Evolutionary conservation across 2,329 filamentous ascomycete species (phyloP).

Genomic region (Aureobasidium namibiae): DNA sequence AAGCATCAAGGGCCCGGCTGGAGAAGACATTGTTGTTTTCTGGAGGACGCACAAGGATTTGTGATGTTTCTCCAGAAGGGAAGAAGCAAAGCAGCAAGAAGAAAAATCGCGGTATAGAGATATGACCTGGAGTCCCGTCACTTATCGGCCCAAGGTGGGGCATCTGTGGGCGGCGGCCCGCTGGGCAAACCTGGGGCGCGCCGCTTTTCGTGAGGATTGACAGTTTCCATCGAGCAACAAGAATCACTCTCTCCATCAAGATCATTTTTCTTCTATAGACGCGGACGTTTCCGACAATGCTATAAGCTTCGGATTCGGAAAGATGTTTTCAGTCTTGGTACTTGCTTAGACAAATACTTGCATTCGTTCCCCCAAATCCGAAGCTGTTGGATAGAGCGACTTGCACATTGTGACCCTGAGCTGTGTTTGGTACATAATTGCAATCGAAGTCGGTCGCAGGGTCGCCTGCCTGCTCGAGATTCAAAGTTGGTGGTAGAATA

Average conservation of each 20-base stretch:
- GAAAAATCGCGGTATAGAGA: neutral
- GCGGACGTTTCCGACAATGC: neutral
- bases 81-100: neutral
- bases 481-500: slow-evolving; percentile 75
- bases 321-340: slow-evolving; percentile 15
- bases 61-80: neutral
- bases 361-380: slow-evolving; percentile 95
- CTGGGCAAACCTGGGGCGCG: neutral
- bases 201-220: neutral
- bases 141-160: slow-evolving; percentile 4
- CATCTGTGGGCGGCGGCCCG: neutral
- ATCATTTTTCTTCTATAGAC: neutral
- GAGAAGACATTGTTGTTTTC: neutral
- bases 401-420: slow-evolving; percentile 62
- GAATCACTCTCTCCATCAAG: neutral
- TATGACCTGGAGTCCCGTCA: neutral
- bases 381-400: slow-evolving; percentile 91
- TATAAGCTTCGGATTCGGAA: neutral
- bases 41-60: neutral
- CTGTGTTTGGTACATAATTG: slow-evolving; percentile 70
- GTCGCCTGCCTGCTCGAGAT: slow-evolving; percentile 56
- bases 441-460: slow-evolving; percentile 60
- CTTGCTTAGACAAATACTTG: slow-evolving; percentile 69
- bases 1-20: neutral
- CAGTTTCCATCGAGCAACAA: slow-evolving; percentile 3